Evolutionary conservation across 2,329 filamentous ascomycete genomes (phyloP).

Genomic region (Alternaria metachromatica): DNA sequence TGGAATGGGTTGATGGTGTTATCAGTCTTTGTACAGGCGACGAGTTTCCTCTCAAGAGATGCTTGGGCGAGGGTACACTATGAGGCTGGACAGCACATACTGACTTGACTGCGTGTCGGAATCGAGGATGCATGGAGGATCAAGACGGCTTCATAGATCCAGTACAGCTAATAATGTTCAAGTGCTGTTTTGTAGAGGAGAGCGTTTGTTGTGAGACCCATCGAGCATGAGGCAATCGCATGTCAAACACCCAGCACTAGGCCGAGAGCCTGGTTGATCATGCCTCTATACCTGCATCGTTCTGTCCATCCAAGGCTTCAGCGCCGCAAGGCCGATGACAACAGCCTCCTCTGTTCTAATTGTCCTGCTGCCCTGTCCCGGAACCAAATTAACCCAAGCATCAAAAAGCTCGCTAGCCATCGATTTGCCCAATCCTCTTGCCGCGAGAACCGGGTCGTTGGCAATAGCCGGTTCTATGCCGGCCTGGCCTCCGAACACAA

Average conservation of each 20-base stretch:
- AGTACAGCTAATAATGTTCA: not conserved
- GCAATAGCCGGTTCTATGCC: constrained; percentile 78
- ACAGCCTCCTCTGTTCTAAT: constrained; percentile 86
- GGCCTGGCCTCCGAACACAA: constrained; percentile 82
- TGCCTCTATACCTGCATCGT: constrained; percentile 5
- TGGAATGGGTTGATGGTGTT: constrained; percentile 52
- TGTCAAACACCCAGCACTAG: not conserved
- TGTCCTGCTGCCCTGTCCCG: constrained; percentile 79
- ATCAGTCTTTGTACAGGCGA: constrained; percentile 50
- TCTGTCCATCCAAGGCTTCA: constrained; percentile 58
- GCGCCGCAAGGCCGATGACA: constrained; percentile 74
- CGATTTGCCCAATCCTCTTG: constrained; percentile 68
- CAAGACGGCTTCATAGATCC: not conserved
- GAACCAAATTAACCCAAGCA: constrained; percentile 81
- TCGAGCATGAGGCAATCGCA: not conserved
- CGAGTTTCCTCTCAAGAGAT: constrained; percentile 48
- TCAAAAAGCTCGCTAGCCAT: constrained; percentile 78
- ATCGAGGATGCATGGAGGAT: not conserved
- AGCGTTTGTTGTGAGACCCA: not conserved
- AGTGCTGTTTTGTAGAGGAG: not conserved
- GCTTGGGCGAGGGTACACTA: constrained; percentile 46
- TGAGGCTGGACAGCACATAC: constrained; percentile 5
- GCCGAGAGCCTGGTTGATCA: not conserved
- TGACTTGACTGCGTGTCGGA: not conserved
- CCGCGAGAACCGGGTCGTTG: constrained; percentile 64